Conservation (phyloP, 495 filamentous ascomycete genomes). For the Xeromyces bisporus region DNA sequence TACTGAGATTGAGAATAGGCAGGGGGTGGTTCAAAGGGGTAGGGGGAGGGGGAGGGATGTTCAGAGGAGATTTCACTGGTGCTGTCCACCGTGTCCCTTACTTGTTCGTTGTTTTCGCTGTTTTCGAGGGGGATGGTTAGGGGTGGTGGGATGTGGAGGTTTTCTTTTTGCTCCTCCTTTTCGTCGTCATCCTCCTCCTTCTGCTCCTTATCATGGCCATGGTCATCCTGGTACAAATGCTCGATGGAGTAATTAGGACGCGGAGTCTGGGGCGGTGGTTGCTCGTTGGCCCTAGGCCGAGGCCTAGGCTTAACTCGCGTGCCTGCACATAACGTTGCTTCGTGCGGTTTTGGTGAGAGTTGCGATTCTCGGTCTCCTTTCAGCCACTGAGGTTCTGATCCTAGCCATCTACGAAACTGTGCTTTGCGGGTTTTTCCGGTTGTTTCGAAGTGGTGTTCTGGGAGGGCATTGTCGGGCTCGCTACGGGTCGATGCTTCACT, state of each 20-base stretch:
- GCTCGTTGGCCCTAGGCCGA: too few relatives aligned
- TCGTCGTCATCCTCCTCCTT: not conserved
- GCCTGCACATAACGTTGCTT: not conserved
- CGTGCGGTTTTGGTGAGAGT: not conserved
- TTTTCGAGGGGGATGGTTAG: too few relatives aligned
- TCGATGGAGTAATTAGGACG: not conserved
- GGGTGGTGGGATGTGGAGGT: too few relatives aligned
- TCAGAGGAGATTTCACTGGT: not conserved
- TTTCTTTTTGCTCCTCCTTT: not conserved
- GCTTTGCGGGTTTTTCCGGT: not conserved
- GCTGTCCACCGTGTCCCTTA: too few relatives aligned
- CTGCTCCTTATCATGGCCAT: not conserved
- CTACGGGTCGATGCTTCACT: too few relatives aligned
- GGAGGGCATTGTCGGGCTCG: not conserved
- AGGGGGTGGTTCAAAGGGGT: not conserved
- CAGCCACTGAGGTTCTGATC: not conserved
- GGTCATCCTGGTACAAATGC: not conserved
- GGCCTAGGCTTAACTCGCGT: not conserved
- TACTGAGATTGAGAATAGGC: not conserved
- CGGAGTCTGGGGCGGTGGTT: too few relatives aligned
- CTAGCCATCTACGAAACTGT: not conserved
- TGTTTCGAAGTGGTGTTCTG: not conserved
- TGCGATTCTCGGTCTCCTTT: not conserved
- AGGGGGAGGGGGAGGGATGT: not conserved
- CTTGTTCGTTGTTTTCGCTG: too few relatives aligned